Percentiles rank a stretch among this genome's conserved stretches.
Conservation (phyloP, 345 rosid genomes). For the Cochlearia excelsa region DNA sequence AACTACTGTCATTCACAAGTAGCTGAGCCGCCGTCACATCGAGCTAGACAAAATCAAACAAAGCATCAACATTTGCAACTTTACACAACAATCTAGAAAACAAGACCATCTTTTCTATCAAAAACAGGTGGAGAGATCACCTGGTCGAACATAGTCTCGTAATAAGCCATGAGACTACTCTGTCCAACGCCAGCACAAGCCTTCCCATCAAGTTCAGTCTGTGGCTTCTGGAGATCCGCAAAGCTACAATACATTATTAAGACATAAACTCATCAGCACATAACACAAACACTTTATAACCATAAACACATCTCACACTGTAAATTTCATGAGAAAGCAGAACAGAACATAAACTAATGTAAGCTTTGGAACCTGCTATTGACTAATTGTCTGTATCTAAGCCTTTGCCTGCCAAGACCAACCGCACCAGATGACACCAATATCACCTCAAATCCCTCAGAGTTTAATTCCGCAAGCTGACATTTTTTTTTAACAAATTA, state of each 20-base stretch:
- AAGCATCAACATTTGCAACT: constrained; percentile 12
- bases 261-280: not conserved
- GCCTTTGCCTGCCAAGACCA: constrained; percentile 96
- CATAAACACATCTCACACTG: constrained; percentile 14
- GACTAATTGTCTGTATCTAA: constrained; percentile 71
- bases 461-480: constrained; percentile 83
- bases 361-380: constrained; percentile 73
- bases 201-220: constrained; percentile 85
- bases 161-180: constrained; percentile 90
- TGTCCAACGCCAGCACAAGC: constrained; percentile 99
- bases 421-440: constrained; percentile 97
- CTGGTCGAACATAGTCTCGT: constrained; percentile 87
- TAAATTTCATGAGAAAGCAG: not conserved
- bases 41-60: constrained; percentile 49
- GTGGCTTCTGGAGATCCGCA: constrained; percentile 97
- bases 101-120: not conserved
- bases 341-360: not conserved
- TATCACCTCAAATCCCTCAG: constrained; percentile 77
- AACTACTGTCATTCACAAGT: constrained; percentile 87
- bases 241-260: constrained; percentile 50
- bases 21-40: constrained; percentile 94
- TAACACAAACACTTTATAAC: not conserved
- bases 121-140: constrained; percentile 26
- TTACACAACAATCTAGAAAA: constrained; percentile 2
- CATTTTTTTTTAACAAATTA: constrained; percentile 29